Percentiles rank a stretch among this genome's conserved stretches.
phyloP scores from a whole-genome alignment of 202 grass and related monocot species.

The Zoysia matrella region DNA sequence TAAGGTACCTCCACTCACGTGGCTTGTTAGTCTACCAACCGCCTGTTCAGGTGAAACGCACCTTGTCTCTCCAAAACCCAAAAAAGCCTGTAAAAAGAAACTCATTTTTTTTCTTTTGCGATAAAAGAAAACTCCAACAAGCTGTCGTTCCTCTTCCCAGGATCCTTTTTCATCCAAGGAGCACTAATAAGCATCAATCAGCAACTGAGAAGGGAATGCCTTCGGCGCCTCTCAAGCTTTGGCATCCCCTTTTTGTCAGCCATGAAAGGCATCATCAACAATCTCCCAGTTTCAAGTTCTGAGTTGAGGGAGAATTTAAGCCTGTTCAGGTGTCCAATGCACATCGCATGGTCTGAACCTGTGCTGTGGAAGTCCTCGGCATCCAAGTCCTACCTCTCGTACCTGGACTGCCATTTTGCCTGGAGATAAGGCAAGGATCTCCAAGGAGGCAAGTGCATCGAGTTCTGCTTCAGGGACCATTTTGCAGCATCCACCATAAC shows the following conservation, averaged over 20 bases:
- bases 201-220: constrained; percentile 59
- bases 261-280: constrained; percentile 58
- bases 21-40: constrained; percentile 27
- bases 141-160: neutral
- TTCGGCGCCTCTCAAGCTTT: constrained; percentile 53
- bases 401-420: constrained; percentile 85
- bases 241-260: constrained; percentile 66
- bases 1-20: constrained; percentile 30
- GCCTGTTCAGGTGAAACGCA: neutral
- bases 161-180: constrained; percentile 22
- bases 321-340: constrained; percentile 64
- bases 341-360: constrained; percentile 51
- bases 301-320: constrained; percentile 63
- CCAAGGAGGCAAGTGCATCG: constrained; percentile 95
- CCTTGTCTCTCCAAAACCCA: constrained; percentile 18
- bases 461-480: constrained; percentile 94
- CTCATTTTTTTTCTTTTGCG: neutral
- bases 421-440: constrained; percentile 90
- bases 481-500: constrained; percentile 95
- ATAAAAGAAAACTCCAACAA: neutral
- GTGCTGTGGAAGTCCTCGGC: constrained; percentile 4
- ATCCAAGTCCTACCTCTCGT: constrained; percentile 53
- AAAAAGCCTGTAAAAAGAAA: constrained; percentile 21
- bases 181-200: constrained; percentile 35
- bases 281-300: constrained; percentile 52